A percentile compares a stretch with the other conserved stretches of the same genome.
Evolutionary conservation across 805 yeast species (phyloP).

Genomic region (Komagataella kurtzmanii): DNA sequence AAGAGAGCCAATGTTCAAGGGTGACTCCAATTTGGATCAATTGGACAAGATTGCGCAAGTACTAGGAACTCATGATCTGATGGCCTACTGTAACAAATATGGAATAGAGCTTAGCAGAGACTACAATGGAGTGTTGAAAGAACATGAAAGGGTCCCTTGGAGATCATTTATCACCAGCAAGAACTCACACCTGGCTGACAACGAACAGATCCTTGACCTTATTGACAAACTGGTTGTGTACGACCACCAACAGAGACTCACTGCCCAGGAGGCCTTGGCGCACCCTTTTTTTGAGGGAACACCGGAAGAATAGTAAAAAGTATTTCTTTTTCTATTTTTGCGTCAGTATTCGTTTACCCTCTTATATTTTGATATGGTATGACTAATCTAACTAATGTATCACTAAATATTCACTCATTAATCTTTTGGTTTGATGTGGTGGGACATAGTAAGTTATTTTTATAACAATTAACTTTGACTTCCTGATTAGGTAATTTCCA

Average conservation of each 20-base stretch:
- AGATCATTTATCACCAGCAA: constrained; percentile 53
- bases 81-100: constrained; percentile 57
- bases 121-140: constrained; percentile 57
- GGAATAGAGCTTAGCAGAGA: constrained; percentile 59
- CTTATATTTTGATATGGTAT: background rate
- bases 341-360: background rate
- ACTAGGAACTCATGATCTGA: constrained; percentile 72
- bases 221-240: constrained; percentile 69
- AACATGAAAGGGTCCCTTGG: constrained; percentile 82
- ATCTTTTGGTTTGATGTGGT: background rate
- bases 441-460: background rate
- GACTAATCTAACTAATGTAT: background rate
- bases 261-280: constrained; percentile 80
- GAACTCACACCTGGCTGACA: constrained; percentile 50
- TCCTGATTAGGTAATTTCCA: background rate
- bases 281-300: constrained; percentile 32
- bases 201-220: constrained; percentile 66
- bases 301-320: background rate
- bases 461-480: background rate
- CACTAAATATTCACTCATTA: background rate
- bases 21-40: constrained; percentile 84
- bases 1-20: constrained; percentile 87
- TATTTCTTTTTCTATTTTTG: background rate
- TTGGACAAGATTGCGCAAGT: constrained; percentile 81
- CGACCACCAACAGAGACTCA: constrained; percentile 80